A percentile compares a stretch with the other conserved stretches of the same genome.
phyloP scores from a whole-genome alignment of 1,139 yeast species.

The Torulaspora globosa region DNA sequence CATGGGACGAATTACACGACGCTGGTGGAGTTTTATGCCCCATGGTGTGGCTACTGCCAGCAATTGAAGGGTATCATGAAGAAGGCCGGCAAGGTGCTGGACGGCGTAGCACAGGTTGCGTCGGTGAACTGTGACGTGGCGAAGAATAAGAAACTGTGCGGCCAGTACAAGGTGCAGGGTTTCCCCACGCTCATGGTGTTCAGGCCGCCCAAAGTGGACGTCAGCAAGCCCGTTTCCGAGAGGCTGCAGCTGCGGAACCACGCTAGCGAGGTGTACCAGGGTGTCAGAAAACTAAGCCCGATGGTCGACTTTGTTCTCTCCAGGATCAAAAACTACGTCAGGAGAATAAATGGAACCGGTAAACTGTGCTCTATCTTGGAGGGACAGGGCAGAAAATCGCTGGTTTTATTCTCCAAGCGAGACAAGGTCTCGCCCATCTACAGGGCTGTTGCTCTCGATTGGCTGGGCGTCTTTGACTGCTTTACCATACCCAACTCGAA shows the following conservation, averaged over 20 bases:
- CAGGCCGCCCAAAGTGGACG: conserved; percentile 67
- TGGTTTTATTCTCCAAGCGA: conserved; percentile 46
- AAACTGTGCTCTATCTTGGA: conserved; percentile 38
- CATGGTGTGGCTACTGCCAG: conserved; percentile 90
- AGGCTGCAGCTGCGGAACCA: conserved; percentile 39
- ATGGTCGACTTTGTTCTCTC: conserved; percentile 57
- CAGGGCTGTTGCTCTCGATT: conserved; percentile 75
- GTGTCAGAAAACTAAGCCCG: conserved; percentile 60
- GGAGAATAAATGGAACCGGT: conserved; percentile 43
- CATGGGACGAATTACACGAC: conserved; percentile 70
- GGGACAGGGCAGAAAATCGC: conserved; percentile 19
- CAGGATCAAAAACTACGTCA: conserved; percentile 69
- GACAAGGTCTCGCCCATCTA: conserved; percentile 54
- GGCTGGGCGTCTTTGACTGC: conserved; percentile 47
- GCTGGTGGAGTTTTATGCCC: conserved; percentile 89
- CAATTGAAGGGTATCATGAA: conserved; percentile 53
- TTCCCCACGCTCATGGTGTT: conserved; percentile 80
- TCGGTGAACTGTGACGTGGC: conserved; percentile 83
- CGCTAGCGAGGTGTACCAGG: conserved; percentile 62
- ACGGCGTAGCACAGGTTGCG: conserved; percentile 59
- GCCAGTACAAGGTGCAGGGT: conserved; percentile 62
- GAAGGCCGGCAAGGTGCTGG: conserved; percentile 58
- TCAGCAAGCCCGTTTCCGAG: conserved; percentile 23
- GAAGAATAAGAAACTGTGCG: conserved; percentile 63
- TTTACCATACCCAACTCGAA: conserved; percentile 21